These are phyloP conservation scores for Malassezia nana DNA, from an alignment of 1,284 basidiomycete species.

Conservation along the genomic window DNA sequence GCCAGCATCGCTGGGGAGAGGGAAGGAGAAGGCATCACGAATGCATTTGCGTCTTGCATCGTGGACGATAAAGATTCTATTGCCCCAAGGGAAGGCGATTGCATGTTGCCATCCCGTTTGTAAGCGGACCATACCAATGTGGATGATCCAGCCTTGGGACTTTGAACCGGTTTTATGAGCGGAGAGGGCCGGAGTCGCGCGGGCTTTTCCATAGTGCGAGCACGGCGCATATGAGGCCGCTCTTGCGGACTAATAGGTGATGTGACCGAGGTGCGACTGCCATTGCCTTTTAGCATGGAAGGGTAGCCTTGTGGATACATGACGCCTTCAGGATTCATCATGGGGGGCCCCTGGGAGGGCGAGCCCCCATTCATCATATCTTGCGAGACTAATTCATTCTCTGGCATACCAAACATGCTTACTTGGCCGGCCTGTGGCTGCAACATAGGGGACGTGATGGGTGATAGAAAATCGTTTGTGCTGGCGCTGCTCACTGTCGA, in stretches of 20 bases:
- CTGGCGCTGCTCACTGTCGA: conserved; percentile 44
- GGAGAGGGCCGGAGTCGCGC: conserved; percentile 34
- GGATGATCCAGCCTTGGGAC: conserved; percentile 7
- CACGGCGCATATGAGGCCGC: background rate
- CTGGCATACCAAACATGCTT: background rate
- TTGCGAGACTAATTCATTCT: background rate
- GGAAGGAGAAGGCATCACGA: conserved; percentile 12
- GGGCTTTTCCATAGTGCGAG: background rate
- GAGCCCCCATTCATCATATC: background rate
- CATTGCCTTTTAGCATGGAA: conserved; percentile 18
- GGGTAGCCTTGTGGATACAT: conserved; percentile 16
- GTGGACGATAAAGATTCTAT: conserved; percentile 14
- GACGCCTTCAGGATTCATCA: conserved; percentile 14
- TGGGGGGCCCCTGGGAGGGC: background rate
- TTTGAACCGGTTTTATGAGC: conserved; percentile 37
- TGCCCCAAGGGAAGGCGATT: conserved; percentile 14
- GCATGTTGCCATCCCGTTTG: background rate
- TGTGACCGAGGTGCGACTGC: conserved; percentile 10
- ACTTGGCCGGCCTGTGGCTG: conserved; percentile 48
- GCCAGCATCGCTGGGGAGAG: conserved; percentile 3
- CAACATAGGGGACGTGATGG: conserved; percentile 56
- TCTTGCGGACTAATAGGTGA: background rate
- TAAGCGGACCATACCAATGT: background rate
- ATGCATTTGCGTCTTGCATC: conserved; percentile 12
- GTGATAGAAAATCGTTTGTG: conserved; percentile 54